Evolutionary conservation across 1,284 basidiomycete species (phyloP).

Genomic region (Takashimella tepidaria): DNA sequence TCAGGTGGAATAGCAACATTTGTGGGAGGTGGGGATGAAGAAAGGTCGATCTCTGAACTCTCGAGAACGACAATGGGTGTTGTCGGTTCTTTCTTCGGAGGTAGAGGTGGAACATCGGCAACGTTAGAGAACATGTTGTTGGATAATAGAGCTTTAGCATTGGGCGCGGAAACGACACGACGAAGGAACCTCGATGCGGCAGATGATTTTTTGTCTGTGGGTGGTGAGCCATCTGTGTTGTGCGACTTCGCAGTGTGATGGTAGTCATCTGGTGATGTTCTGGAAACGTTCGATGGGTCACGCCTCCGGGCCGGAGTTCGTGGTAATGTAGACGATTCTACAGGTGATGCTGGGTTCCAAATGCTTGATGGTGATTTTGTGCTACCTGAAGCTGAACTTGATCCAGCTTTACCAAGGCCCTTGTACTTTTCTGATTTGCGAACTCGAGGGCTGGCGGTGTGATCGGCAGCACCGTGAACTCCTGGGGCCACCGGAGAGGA

Average conservation of each 20-base stretch:
- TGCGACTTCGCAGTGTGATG: background rate
- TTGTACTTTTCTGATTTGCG: conserved; percentile 25
- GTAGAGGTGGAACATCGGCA: conserved; percentile 35
- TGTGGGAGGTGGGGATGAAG: conserved; percentile 10
- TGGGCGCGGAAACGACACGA: conserved; percentile 92
- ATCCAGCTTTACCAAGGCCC: conserved; percentile 12
- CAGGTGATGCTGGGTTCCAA: background rate
- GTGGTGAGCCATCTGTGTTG: background rate
- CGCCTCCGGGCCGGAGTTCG: background rate
- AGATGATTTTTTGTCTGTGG: conserved; percentile 18
- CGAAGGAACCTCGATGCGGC: conserved; percentile 77
- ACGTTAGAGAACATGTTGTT: conserved; percentile 22
- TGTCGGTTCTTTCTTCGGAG: conserved; percentile 21
- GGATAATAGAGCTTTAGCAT: conserved; percentile 83
- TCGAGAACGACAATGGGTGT: conserved; percentile 14
- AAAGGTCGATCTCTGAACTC: conserved; percentile 17
- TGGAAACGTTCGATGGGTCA: background rate
- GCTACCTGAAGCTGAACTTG: background rate
- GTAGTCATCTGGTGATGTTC: background rate
- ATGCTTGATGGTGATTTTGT: background rate
- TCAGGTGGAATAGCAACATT: background rate
- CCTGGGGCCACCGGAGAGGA: conserved; percentile 19
- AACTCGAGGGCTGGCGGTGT: conserved; percentile 1
- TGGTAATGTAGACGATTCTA: background rate
- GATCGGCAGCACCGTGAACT: background rate